phyloP scores from a whole-genome alignment of 208 protist genomes.

The Leishmania amazonensis region DNA sequence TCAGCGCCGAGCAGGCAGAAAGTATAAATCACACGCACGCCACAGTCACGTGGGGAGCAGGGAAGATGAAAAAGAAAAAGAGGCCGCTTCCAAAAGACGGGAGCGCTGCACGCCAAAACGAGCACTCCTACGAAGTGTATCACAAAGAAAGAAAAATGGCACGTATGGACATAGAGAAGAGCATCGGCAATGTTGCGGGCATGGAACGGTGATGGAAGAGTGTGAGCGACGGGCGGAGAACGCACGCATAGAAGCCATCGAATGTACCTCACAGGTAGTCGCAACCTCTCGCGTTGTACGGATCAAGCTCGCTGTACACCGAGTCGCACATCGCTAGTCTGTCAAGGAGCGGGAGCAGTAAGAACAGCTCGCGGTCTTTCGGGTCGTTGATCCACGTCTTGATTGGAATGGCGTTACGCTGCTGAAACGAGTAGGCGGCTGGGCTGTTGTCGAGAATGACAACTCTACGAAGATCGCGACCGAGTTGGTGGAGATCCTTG shows the following conservation, averaged over 20 bases:
- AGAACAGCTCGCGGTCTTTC: constrained; percentile 47
- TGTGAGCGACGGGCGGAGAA: neutral
- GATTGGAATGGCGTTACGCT: constrained; percentile 72
- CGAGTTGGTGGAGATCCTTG: constrained; percentile 63
- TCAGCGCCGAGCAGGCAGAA: neutral
- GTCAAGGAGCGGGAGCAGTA: constrained; percentile 51
- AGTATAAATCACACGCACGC: neutral
- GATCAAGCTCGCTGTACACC: constrained; percentile 61
- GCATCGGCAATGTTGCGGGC: too few relatives aligned
- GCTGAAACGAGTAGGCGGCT: constrained; percentile 68
- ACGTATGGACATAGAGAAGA: neutral
- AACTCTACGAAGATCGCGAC: constrained; percentile 43
- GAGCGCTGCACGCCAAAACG: neutral
- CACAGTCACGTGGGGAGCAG: neutral
- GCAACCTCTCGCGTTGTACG: constrained; percentile 41
- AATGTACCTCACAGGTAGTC: constrained; percentile 11
- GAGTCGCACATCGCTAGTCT: constrained; percentile 35
- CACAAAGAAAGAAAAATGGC: neutral
- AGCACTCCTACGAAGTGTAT: neutral
- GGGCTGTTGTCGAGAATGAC: constrained; percentile 76
- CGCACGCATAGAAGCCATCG: neutral
- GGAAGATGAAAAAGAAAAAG: too few relatives aligned
- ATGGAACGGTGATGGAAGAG: neutral
- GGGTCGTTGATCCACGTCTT: constrained; percentile 63
- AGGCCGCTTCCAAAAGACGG: neutral